These are phyloP conservation scores for Eimeria tenella DNA, from an alignment of 169 alveolate genomes.

Conservation along the genomic window DNA sequence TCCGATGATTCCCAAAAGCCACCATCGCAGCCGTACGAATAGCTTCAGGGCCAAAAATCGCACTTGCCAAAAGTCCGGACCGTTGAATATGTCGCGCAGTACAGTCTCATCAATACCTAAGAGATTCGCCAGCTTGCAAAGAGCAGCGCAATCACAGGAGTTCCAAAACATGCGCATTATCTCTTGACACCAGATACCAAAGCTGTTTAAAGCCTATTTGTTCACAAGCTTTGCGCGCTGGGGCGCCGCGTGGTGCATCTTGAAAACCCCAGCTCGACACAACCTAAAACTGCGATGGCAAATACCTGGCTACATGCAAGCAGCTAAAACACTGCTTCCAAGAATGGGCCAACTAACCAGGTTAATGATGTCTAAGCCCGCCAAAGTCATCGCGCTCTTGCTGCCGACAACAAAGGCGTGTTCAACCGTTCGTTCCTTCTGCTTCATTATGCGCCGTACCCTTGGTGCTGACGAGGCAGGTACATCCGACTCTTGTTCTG, in stretches of 20 bases:
- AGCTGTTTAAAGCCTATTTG: too few species aligned
- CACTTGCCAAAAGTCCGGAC: conserved; percentile 35
- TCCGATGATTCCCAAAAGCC: conserved; percentile 55
- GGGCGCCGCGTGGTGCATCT: too few species aligned
- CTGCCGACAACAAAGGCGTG: conserved; percentile 26
- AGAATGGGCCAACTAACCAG: conserved; percentile 4
- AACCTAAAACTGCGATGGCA: too few species aligned
- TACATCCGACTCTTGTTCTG: background rate
- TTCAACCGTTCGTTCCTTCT: conserved; percentile 5
- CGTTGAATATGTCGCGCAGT: conserved; percentile 28
- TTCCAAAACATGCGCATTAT: too few species aligned
- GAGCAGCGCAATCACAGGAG: background rate
- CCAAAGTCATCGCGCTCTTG: conserved; percentile 29
- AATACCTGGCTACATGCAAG: too few species aligned
- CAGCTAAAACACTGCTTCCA: too few species aligned
- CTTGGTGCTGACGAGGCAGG: conserved; percentile 23
- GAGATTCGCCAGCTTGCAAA: conserved; percentile 46
- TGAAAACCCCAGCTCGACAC: too few species aligned
- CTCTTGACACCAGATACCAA: too few species aligned
- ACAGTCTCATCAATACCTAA: conserved; percentile 50
- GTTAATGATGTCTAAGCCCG: conserved; percentile 56
- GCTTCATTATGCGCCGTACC: conserved; percentile 23
- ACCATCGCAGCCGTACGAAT: conserved; percentile 54
- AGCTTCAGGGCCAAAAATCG: conserved; percentile 48
- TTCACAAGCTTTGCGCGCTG: too few species aligned